Evolutionary conservation across 2,329 filamentous ascomycete species (phyloP), one percentile per base, ranked within the genome.

Genomic region (Aspergillus puulaauensis): DNA sequence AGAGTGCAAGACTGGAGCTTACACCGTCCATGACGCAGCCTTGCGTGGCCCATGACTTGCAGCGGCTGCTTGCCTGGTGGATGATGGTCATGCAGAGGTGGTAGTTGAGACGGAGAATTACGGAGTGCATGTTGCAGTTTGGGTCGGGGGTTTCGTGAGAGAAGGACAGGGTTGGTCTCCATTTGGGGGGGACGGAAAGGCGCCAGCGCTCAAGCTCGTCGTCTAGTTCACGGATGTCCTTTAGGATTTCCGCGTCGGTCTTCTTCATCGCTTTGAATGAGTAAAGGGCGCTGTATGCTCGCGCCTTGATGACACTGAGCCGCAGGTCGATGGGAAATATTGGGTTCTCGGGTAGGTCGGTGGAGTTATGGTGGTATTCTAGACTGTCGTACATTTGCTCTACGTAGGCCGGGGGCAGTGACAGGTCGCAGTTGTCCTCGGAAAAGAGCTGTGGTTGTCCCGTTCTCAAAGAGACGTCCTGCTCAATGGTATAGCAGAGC

Each of bases 181-280:
- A 79, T 6, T 73, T 62, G 0, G 65, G 63, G 0, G 80, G 79
- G 0, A 86, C 64, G 0, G 82, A 81, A 1, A 78, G 62, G 1
- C 84, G 75, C 83, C 83, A 86, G 12, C 67, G 67, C 47, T 86
- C 83, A 0, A 86, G 70, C 31, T 84, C 81, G 21, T 83, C 80
- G 57, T 86, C 83, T 0, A 86, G 70, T 65, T 84, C 79, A 6
- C 83, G 78, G 12, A 86, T 85, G 3, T 81, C 77, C 9, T 77
- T 76, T 2, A 86, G 71, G 0, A 86, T 68, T 54, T 85, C 81
- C 0, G 82, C 81, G 41, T 85, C 82, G 0, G 80, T 76, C 58
- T 84, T 85, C 12, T 74, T 74, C 2, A 79, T 63, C 0, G 80
- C 77, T 3, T 74, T 66, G 4, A 77, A 72, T 0, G 83, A 84